These are phyloP conservation scores for Monilinia polystroma DNA, from an alignment of 2,329 filamentous ascomycete species.

Conservation along the genomic window DNA sequence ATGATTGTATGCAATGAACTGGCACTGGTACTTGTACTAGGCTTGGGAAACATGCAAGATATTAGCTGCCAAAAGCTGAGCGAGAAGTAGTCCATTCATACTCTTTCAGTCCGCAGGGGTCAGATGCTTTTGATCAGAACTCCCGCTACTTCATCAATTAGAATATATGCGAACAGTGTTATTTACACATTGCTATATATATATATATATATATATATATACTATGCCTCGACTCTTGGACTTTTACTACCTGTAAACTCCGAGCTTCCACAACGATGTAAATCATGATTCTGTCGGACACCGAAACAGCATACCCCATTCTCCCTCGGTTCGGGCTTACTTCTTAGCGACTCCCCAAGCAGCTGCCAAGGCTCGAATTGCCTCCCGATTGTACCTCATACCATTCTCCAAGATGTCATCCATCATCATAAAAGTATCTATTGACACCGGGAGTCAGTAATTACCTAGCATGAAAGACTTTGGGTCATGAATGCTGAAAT, in stretches of 20 bases:
- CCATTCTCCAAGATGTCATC: constrained; percentile 30
- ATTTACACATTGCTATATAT: neutral
- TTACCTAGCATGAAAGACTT: neutral
- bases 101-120: neutral
- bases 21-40: neutral
- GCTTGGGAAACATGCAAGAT: too few species aligned
- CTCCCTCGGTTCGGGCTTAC: neutral
- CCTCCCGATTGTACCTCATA: constrained; percentile 28
- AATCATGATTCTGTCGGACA: neutral
- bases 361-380: constrained; percentile 24
- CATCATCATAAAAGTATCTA: constrained; percentile 30
- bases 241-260: neutral
- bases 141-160: neutral
- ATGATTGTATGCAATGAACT: neutral
- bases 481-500: neutral
- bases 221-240: neutral
- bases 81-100: neutral
- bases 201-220: neutral
- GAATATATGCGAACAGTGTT: neutral
- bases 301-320: neutral
- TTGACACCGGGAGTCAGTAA: neutral
- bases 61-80: too few species aligned
- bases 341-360: constrained; percentile 5
- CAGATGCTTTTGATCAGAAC: neutral
- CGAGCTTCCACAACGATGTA: neutral